These are phyloP conservation scores for Russula virescens DNA, from an alignment of 768 basidiomycete genomes.

Conservation along the genomic window DNA sequence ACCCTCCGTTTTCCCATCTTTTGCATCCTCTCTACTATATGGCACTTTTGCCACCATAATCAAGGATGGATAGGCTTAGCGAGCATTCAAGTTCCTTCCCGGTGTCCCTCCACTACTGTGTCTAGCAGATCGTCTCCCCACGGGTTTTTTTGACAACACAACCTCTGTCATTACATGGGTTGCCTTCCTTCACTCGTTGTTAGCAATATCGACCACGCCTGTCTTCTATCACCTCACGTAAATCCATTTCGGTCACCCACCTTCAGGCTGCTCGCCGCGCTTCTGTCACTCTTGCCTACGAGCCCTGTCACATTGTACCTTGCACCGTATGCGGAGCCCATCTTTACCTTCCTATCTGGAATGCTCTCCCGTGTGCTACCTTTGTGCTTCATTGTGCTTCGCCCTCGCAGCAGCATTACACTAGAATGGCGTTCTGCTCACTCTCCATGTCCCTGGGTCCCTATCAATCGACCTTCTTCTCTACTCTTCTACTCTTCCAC, in stretches of 20 bases:
- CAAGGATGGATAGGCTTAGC: slow-evolving; percentile 45
- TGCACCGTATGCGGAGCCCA: slow-evolving; percentile 78
- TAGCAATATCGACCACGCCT: slow-evolving; percentile 38
- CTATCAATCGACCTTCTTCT: slow-evolving; percentile 53
- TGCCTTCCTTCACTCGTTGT: slow-evolving; percentile 34
- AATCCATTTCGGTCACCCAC: slow-evolving; percentile 44
- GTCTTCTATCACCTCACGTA: slow-evolving; percentile 56
- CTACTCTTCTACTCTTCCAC: slow-evolving; percentile 30
- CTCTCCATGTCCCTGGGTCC: slow-evolving; percentile 77
- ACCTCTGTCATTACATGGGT: slow-evolving; percentile 14
- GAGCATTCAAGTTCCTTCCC: slow-evolving; percentile 86
- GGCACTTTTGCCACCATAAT: slow-evolving; percentile 83
- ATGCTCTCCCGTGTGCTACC: slow-evolving; percentile 60
- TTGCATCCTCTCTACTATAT: slow-evolving; percentile 45
- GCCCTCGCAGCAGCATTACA: slow-evolving; percentile 59
- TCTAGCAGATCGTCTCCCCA: background rate
- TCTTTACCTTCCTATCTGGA: slow-evolving; percentile 75
- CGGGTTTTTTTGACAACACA: background rate
- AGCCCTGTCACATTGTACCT: slow-evolving; percentile 70
- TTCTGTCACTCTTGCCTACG: slow-evolving; percentile 73
- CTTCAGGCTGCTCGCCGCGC: slow-evolving; percentile 54
- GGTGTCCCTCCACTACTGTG: slow-evolving; percentile 56
- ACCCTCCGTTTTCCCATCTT: background rate
- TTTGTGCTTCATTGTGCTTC: slow-evolving; percentile 55
- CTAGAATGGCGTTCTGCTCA: slow-evolving; percentile 70